phyloP scores from a whole-genome alignment of 768 basidiomycete species.

The Mycena haematopus region DNA sequence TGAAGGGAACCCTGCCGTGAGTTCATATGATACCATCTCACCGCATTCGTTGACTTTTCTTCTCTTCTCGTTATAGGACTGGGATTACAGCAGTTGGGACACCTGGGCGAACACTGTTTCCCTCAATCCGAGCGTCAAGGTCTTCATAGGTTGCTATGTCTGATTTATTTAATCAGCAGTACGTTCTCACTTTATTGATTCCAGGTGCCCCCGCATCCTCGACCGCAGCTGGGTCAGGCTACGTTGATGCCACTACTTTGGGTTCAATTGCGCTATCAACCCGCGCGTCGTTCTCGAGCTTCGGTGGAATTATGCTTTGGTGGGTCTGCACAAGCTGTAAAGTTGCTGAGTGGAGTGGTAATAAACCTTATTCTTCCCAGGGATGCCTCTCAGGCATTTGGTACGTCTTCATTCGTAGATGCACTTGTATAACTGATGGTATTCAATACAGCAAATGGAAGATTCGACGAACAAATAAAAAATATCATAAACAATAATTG shows the following conservation, averaged over 20 bases:
- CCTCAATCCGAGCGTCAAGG: conserved; percentile 62
- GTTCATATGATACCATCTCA: conserved; percentile 4
- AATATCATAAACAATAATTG: too few relatives aligned
- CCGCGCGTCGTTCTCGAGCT: conserved; percentile 58
- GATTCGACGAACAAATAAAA: too few relatives aligned
- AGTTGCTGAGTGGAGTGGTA: background rate
- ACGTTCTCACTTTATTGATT: too few relatives aligned
- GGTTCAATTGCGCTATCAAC: conserved; percentile 49
- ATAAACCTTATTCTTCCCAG: background rate
- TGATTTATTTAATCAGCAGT: background rate
- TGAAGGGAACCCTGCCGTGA: background rate
- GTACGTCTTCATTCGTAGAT: background rate
- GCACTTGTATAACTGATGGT: background rate
- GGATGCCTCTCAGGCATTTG: background rate
- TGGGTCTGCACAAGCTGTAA: too few relatives aligned
- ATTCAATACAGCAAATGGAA: background rate
- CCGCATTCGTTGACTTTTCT: conserved; percentile 7
- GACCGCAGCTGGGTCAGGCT: conserved; percentile 28
- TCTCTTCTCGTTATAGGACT: too few relatives aligned
- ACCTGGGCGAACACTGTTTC: conserved; percentile 62
- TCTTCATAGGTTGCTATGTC: conserved; percentile 55
- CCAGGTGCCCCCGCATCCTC: too few relatives aligned
- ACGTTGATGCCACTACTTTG: conserved; percentile 52
- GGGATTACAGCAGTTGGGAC: conserved; percentile 55
- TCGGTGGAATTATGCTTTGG: conserved; percentile 64